Evolutionary conservation across 2,329 filamentous ascomycete species (phyloP), one percentile per base, ranked within the genome.

Genomic region (Microcyclosporella mali): DNA sequence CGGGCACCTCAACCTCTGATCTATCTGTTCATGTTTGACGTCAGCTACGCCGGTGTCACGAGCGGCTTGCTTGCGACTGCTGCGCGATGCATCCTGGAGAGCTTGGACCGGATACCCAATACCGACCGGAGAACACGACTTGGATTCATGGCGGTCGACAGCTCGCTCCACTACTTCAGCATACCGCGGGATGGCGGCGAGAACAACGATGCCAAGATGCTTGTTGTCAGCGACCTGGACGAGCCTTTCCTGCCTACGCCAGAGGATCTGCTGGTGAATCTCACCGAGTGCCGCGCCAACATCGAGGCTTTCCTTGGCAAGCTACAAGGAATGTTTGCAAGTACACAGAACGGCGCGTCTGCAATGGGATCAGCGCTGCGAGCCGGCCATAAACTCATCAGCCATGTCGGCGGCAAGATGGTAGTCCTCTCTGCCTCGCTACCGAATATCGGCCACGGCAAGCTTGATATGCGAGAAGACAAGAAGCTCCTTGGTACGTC

Each of bases 191-290:
- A 97, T 61, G 80, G 79, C 10, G 85, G 89, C 36, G 89, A 94
- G 63, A 85, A 79, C 56, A 82, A 79, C 33, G 88, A 95, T 56
- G 84, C 89, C 2, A 86, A 77, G 57, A 95, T 95, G 87, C 74
- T 97, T 34, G 90, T 97, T 40, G 84, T 97, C 36, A 95, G 88
- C 65, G 90, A 97, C 63, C 72, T 97, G 28, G 90, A 97, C 40
- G 90, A 98, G 70, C 92, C 92, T 4, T 98, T 97, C 73, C 72
- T 98, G 46, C 92, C 92, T 2, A 90, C 94, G 49, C 92, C 92
- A 6, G 84, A 86, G 46, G 90, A 97, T 61, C 77, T 98, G 28
- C 71, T 98, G 39, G 88, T 97, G 33, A 89, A 89, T 34, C 69
- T 98, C 48, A 84, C 82, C 28, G 89, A 95, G 66, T 90, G 85